phyloP scores from a whole-genome alignment of 139 green algal genomes.

The Volvox reticuliferus region DNA sequence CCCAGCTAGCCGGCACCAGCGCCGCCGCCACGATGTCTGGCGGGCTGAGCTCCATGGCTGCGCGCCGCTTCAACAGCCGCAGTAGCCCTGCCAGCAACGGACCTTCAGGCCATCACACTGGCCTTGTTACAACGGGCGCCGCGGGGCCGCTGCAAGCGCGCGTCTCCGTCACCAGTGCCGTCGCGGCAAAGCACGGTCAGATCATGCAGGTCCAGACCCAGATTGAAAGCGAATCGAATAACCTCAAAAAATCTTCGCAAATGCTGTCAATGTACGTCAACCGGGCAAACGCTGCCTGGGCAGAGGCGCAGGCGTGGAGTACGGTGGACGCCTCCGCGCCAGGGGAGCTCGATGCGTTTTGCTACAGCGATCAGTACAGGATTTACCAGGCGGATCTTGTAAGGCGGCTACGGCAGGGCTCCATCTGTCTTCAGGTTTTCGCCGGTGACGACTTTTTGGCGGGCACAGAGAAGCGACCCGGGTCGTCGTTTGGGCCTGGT shows the following conservation, averaged over 20 bases:
- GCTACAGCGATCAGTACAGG: constrained; percentile 41
- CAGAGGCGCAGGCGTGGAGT: constrained; percentile 33
- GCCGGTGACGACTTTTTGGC: constrained; percentile 28
- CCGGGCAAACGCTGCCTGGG: constrained; percentile 40
- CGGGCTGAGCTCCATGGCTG: constrained; percentile 40
- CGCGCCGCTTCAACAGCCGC: constrained; percentile 25
- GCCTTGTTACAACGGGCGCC: background rate
- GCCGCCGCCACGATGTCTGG: background rate
- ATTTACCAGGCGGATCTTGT: constrained; percentile 49
- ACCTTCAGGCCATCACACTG: background rate
- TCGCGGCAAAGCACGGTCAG: constrained; percentile 41
- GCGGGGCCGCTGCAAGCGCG: constrained; percentile 27
- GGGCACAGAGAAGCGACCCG: background rate
- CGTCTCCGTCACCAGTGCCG: constrained; percentile 22
- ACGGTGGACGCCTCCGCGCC: background rate
- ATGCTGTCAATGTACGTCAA: constrained; percentile 46
- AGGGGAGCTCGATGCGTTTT: constrained; percentile 26
- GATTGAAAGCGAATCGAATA: constrained; percentile 24
- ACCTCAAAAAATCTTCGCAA: constrained; percentile 24
- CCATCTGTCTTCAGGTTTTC: constrained; percentile 38
- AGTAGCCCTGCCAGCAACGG: background rate
- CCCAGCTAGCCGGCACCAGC: background rate
- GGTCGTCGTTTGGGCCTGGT: background rate
- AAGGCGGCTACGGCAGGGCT: constrained; percentile 35
- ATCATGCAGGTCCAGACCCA: constrained; percentile 48